phyloP scores from a whole-genome alignment of 192 early-diverging fungal genomes.

The Hyaloraphidium curvatum region DNA sequence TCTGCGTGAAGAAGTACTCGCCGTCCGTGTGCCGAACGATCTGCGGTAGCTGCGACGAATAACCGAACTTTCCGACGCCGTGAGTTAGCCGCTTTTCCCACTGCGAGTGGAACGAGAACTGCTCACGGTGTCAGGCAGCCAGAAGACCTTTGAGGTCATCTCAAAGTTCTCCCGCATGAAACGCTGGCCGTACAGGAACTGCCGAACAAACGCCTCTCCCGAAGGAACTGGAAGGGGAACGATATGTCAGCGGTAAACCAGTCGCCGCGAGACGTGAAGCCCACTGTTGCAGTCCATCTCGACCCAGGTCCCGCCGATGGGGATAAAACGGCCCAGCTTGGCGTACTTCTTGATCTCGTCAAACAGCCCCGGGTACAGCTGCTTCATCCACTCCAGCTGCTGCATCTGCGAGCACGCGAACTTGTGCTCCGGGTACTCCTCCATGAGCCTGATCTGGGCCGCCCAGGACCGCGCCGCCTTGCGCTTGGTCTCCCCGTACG shows the following conservation, averaged over 20 bases:
- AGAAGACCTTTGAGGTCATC: constrained; percentile 21
- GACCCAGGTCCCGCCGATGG: constrained; percentile 90
- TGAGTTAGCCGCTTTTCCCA: background rate
- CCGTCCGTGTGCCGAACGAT: constrained; percentile 50
- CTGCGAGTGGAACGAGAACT: background rate
- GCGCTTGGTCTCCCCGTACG: constrained; percentile 91
- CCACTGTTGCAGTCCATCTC: constrained; percentile 90
- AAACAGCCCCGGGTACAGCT: constrained; percentile 68
- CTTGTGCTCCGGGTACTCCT: constrained; percentile 67
- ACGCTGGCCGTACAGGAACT: constrained; percentile 84
- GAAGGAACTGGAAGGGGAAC: constrained; percentile 43
- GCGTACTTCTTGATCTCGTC: constrained; percentile 46
- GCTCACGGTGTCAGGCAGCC: constrained; percentile 6
- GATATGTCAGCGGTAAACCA: background rate
- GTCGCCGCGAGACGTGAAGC: background rate
- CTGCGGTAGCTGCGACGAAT: constrained; percentile 78
- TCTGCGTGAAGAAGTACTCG: constrained; percentile 97
- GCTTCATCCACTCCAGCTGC: constrained; percentile 56
- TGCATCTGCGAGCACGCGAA: constrained; percentile 57
- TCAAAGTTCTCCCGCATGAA: constrained; percentile 70
- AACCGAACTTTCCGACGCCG: constrained; percentile 55
- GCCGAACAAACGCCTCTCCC: constrained; percentile 83
- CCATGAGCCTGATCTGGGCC: constrained; percentile 57
- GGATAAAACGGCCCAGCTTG: constrained; percentile 63
- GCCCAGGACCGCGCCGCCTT: constrained; percentile 76